Evolutionary conservation across 108 stramenopile species (phyloP), one percentile per base, ranked within the genome.

Genomic region (Pseudonitzschia multistriata): DNA sequence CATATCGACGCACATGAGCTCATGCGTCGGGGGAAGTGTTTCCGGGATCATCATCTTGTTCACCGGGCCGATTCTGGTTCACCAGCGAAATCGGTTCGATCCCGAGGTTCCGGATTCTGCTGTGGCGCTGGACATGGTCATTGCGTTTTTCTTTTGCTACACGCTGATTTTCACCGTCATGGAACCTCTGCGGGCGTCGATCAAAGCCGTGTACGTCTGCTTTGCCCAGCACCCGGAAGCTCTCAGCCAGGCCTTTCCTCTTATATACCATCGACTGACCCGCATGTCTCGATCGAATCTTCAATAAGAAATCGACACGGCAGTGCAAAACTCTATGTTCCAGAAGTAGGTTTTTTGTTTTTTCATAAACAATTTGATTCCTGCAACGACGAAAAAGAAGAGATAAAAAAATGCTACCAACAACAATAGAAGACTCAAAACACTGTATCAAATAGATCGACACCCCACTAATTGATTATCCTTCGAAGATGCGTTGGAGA

Each of bases 151-250:
- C 50, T 62, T 91, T 47, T 84, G 83, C 68, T 91, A 94, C 71
- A 87, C 87, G 2, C 55, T 94, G 57, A 70, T 91, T 0, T 88
- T 90, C 50, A 94, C 93, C 1, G 88, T 88, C 27, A 79, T 94
- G 87, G 93, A 94, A 73, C 93, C 93, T 5, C 69, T 94, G 49
- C 81, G 88, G 47, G 87, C 93, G 8, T 78, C 79, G 15, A 90
- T 94, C 65, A 89, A 94, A 68, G 87, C 89, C 21, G 74, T 89
- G 3, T 94, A 94, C 72, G 85, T 94, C 28, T 88, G 87, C 54
- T 94, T 94, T 67, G 93, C 88, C 7, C 85, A 94, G 78, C 83
- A 88, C 67, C 90, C 90, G 5, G 72, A 81, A 67, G 84, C 87
- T 55, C 67, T 94, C 31, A 85, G 88, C 64, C 88, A 88, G 60